A percentile compares a stretch with the other conserved stretches of the same genome.
Conservation (phyloP, 192 early-diverging fungal genomes). For the Lobosporangium transversale region DNA sequence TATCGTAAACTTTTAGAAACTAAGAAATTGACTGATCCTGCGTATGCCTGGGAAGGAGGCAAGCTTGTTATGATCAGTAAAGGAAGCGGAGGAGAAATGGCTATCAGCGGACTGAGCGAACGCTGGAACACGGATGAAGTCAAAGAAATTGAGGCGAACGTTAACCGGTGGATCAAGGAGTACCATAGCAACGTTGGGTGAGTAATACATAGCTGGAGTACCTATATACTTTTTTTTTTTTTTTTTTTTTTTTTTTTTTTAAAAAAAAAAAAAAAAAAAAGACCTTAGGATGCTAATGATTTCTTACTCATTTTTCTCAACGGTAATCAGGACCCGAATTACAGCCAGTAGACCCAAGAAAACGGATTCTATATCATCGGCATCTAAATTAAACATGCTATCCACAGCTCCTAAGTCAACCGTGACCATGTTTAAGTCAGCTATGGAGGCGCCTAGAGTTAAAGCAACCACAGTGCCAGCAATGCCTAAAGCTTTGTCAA, state of each 20-base stretch:
- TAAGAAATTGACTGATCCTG: conserved; percentile 56
- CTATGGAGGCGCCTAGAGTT: conserved; percentile 43
- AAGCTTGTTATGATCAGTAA: conserved; percentile 60
- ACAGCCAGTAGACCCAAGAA: conserved; percentile 13
- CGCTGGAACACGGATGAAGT: conserved; percentile 61
- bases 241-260: not conserved
- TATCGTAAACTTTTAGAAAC: conserved; percentile 61
- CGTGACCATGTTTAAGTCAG: conserved; percentile 10
- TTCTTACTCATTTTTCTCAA: no score
- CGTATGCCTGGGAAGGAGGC: conserved; percentile 59
- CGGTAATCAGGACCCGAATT: conserved; percentile 6
- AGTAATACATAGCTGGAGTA: not conserved
- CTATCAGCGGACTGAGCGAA: conserved; percentile 54
- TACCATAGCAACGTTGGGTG: conserved; percentile 52
- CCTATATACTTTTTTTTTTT: not conserved
- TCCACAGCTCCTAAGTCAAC: not conserved
- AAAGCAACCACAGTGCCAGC: conserved; percentile 44
- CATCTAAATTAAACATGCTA: not conserved
- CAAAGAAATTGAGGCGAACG: conserved; percentile 57
- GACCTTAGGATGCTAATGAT: no score
- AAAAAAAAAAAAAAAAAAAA: not conserved
- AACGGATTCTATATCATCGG: not conserved
- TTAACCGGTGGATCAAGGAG: conserved; percentile 62
- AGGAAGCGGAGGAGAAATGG: conserved; percentile 51
- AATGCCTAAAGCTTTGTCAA: conserved; percentile 22